These are phyloP conservation scores for Discostella stelligeroides DNA, from an alignment of 108 stramenopile species.

Conservation along the genomic window DNA sequence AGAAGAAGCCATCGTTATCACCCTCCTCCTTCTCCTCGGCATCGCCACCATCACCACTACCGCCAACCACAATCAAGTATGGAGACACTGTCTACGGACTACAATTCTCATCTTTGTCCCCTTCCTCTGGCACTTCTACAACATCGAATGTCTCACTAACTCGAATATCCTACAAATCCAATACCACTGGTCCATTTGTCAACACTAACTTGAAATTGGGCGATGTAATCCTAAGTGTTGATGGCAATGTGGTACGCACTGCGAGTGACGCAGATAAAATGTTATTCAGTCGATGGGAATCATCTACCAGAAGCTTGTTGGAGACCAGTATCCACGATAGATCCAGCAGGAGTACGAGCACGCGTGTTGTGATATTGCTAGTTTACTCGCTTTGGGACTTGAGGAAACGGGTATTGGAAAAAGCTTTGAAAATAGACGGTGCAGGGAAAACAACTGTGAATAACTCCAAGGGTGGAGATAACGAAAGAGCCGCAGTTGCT, in stretches of 20 bases:
- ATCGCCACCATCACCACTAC: too few relatives aligned
- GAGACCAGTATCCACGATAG: not conserved
- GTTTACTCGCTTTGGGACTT: constrained; percentile 34
- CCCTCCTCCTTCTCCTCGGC: not conserved
- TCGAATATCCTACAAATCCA: constrained; percentile 13
- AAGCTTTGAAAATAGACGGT: too few relatives aligned
- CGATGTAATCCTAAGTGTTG: constrained; percentile 21
- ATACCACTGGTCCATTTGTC: constrained; percentile 7
- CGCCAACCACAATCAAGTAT: too few relatives aligned
- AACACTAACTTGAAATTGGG: constrained; percentile 15
- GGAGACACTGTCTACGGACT: constrained; percentile 2
- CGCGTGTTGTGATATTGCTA: constrained; percentile 13
- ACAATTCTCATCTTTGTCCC: not conserved
- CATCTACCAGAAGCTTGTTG: too few relatives aligned
- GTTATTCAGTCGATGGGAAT: not conserved
- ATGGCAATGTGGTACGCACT: constrained; percentile 9
- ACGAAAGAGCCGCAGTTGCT: not conserved
- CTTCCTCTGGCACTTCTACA: not conserved
- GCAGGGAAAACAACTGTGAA: too few relatives aligned
- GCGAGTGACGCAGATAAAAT: constrained; percentile 5
- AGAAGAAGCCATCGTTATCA: constrained; percentile 3
- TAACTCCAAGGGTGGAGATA: too few relatives aligned
- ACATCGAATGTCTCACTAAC: constrained; percentile 6
- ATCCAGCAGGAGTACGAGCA: not conserved
- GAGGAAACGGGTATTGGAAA: constrained; percentile 8